Conservation (phyloP, 768 basidiomycete genomes). For the Lactarius deliciosus region DNA sequence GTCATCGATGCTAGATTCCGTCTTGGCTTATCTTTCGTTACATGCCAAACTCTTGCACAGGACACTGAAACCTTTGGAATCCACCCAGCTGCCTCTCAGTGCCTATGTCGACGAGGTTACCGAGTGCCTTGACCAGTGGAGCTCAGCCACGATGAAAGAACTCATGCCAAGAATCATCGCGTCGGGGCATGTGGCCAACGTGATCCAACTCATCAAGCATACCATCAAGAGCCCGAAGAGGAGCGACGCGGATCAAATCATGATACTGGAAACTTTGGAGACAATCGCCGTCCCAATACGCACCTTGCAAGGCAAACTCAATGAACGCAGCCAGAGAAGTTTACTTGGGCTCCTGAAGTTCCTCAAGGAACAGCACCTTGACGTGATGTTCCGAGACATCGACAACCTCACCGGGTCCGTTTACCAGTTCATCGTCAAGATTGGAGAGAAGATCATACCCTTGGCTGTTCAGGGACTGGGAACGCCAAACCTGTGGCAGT, state of each 20-base stretch:
- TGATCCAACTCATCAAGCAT: constrained; percentile 5
- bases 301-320: neutral
- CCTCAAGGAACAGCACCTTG: neutral
- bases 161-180: constrained; percentile 5
- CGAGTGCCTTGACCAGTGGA: constrained; percentile 14
- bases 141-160: constrained; percentile 1
- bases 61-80: constrained; percentile 1
- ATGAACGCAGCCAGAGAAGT: constrained; percentile 3
- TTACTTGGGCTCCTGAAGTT: constrained; percentile 2
- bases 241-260: constrained; percentile 1
- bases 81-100: neutral
- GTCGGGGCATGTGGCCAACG: constrained; percentile 11
- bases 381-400: constrained; percentile 5
- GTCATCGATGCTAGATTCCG: neutral
- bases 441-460: neutral
- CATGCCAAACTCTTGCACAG: constrained; percentile 6
- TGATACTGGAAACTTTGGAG: constrained; percentile 2
- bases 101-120: constrained; percentile 1
- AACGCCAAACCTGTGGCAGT: constrained; percentile 3
- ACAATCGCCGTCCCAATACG: neutral
- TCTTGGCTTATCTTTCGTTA: constrained; percentile 2
- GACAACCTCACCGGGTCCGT: neutral
- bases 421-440: constrained; percentile 2
- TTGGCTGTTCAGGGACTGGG: neutral
- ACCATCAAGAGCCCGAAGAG: neutral